Conservation (phyloP, 306 rosid species). For the Astragalus glycyphyllos region DNA sequence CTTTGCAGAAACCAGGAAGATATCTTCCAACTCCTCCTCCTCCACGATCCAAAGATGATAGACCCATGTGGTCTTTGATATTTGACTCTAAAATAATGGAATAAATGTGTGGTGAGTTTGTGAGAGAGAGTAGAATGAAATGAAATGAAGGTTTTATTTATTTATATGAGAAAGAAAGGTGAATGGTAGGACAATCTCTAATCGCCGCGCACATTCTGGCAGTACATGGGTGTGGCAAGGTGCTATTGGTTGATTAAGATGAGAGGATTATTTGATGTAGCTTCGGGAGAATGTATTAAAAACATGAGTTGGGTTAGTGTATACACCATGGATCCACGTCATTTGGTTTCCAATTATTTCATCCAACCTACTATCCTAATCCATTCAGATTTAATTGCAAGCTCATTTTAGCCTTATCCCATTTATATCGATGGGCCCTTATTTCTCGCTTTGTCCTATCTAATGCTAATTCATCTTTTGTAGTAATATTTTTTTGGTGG, state of each 20-base stretch:
- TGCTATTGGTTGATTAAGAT: slow-evolving; percentile 35
- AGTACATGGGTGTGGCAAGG: slow-evolving; percentile 51
- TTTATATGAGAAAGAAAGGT: too few species aligned
- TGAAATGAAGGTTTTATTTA: neutral
- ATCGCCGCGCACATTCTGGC: slow-evolving; percentile 57
- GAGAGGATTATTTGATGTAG: neutral
- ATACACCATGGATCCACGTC: slow-evolving; percentile 86
- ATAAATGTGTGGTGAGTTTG: neutral
- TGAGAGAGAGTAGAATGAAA: neutral
- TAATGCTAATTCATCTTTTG: neutral
- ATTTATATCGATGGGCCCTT: neutral
- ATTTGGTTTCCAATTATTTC: slow-evolving; percentile 53
- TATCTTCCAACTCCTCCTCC: slow-evolving; percentile 23
- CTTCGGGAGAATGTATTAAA: neutral
- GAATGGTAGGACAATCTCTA: slow-evolving; percentile 35
- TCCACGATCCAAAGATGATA: slow-evolving; percentile 30
- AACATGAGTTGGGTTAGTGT: neutral
- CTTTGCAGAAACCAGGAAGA: slow-evolving; percentile 23
- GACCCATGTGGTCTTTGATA: slow-evolving; percentile 35
- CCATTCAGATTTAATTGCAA: slow-evolving; percentile 8
- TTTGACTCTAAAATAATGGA: neutral
- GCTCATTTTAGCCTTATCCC: slow-evolving; percentile 3
- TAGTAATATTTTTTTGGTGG: too few species aligned
- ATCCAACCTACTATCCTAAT: slow-evolving; percentile 33
- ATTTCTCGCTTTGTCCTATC: neutral